Percentiles rank a stretch among this genome's conserved stretches.
phyloP scores from a whole-genome alignment of 2,329 filamentous ascomycete species.

The Aspergillus cejpii region DNA sequence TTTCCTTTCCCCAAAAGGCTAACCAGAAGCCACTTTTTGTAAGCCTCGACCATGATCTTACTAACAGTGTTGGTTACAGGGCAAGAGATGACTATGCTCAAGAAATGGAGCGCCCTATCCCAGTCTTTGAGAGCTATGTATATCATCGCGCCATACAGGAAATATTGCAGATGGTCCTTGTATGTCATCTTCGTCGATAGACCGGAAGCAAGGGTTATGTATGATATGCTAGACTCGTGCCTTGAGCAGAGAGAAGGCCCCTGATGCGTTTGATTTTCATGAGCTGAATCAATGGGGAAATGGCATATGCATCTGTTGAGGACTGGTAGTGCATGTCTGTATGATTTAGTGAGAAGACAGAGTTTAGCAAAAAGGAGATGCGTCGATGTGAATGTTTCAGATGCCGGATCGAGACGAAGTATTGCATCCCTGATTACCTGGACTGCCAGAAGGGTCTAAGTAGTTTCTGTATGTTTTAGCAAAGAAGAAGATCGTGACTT shows the following conservation, averaged over 20 bases:
- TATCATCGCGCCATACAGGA: constrained; percentile 57
- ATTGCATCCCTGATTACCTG: constrained; percentile 40
- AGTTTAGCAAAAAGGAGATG: constrained; percentile 39
- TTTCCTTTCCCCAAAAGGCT: constrained; percentile 65
- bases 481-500: background rate
- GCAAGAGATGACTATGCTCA: constrained; percentile 61
- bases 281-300: constrained; percentile 30
- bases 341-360: constrained; percentile 40
- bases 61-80: constrained; percentile 60
- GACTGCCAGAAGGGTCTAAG: constrained; percentile 27
- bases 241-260: constrained; percentile 26
- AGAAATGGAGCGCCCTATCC: constrained; percentile 54
- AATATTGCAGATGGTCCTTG: constrained; percentile 55
- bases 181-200: constrained; percentile 38
- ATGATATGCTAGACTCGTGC: constrained; percentile 28
- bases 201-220: constrained; percentile 34
- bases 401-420: constrained; percentile 40
- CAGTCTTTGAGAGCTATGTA: constrained; percentile 58
- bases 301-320: constrained; percentile 40
- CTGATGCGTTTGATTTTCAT: constrained; percentile 18
- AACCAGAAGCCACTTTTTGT: constrained; percentile 84
- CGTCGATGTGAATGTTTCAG: constrained; percentile 39
- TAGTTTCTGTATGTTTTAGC: constrained; percentile 25
- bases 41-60: constrained; percentile 77
- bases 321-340: constrained; percentile 36